Base-by-base conservation (phyloP, 148 eudicot species). In the Rhododendron simsii region DNA sequence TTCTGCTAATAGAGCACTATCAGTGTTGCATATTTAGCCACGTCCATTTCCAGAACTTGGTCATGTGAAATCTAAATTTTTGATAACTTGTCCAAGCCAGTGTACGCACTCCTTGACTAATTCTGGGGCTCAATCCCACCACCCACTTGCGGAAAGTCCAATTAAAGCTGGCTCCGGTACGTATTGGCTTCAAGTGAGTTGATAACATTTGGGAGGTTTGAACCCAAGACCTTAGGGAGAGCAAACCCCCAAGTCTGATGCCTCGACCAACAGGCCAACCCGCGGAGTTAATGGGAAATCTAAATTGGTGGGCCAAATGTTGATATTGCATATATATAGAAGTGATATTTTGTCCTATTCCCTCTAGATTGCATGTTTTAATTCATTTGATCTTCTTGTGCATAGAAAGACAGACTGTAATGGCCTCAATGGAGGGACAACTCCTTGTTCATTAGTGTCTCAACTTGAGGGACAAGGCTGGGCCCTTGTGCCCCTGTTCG, bases 401-500 rank as follows among this genome's bases (percentile, higher is more conserved):
- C 33, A 7, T 14, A 50, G 57, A 30, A 30, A 26, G 39, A 14
- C 18, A 30, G 28, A n/a, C 2, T 69, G 30, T 12, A 69, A 11
- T 28, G 30, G 30, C 8, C 67, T 65, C 50, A 7, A 9, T 39
- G 61, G 21, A 57, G 14, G 51, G 61, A 55, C 45, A 53, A 14
- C 23, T 50, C 41, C 59, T 14, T 41, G 71, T 78, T 44, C 35
- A 55, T 55, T 44, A 57, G 7, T 77, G 41, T 77, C 82, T 78
- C 47, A 85, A 77, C 35, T 37, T 44, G 14, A 59, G 86, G 73
- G 35, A 59, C 82, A 85, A 85, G 21, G 73, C 7, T 63, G 57
- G 86, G 75, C 41, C 82, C 86, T 47, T 82, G 74, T n/a, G 21
- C 14, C 84, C 71, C n/a, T 69, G 37, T 21, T 63, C 71, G 7